These are phyloP conservation scores for Pyrenophora graminea DNA, from an alignment of 2,329 filamentous ascomycete genomes.

Conservation along the genomic window DNA sequence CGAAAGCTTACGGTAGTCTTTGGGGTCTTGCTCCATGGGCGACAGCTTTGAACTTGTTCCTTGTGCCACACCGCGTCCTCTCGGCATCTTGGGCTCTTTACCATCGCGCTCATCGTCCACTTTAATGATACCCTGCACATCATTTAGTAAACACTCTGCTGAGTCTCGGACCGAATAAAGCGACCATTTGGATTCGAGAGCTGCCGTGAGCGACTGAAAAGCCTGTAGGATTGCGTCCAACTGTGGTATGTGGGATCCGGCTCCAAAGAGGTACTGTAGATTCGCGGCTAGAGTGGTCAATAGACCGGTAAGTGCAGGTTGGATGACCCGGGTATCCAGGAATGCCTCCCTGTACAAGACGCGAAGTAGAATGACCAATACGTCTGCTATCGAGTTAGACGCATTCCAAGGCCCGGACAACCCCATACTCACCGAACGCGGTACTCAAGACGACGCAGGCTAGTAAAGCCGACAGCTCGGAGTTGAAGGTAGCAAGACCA, in stretches of 20 bases:
- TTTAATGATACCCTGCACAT: background rate
- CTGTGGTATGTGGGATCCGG: background rate
- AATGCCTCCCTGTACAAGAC: background rate
- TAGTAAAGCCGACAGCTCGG: constrained; percentile 2
- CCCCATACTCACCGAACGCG: background rate
- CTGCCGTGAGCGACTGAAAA: background rate
- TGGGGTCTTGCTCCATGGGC: background rate
- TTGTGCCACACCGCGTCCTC: background rate
- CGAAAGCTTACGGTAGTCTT: background rate
- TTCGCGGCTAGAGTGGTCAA: background rate
- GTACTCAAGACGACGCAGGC: constrained; percentile 6
- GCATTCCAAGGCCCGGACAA: background rate
- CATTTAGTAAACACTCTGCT: background rate
- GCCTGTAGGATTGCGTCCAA: background rate
- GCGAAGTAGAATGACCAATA: background rate
- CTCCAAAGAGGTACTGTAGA: background rate
- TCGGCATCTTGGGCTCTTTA: background rate
- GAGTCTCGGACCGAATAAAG: background rate
- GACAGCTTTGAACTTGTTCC: background rate
- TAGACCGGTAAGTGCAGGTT: background rate
- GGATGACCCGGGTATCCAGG: background rate
- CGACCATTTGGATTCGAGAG: background rate
- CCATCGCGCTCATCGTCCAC: background rate
- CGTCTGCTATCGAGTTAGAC: background rate
- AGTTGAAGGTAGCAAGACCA: background rate